Conservation (phyloP, 148 eudicot genomes). For the Rheum nobile region DNA sequence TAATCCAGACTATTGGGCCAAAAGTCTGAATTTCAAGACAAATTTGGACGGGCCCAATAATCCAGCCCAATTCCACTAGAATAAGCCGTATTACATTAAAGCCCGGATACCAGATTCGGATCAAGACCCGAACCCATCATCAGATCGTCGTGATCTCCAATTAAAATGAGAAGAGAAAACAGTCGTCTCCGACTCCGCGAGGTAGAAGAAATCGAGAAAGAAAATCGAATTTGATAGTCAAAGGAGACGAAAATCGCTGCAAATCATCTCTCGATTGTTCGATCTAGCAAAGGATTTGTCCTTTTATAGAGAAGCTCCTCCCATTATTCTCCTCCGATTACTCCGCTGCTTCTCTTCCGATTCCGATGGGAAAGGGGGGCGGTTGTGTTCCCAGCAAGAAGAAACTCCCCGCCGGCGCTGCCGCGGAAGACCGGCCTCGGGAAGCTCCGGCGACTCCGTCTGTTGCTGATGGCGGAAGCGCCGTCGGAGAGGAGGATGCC, state of each 20-base stretch:
- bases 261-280: neutral
- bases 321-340: neutral
- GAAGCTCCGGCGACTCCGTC: conserved; percentile 10
- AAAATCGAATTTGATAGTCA: neutral
- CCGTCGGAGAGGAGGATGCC: neutral
- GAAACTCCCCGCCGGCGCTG: conserved; percentile 14
- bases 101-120: neutral
- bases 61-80: neutral
- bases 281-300: neutral
- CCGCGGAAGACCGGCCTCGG: neutral
- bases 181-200: neutral
- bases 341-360: neutral
- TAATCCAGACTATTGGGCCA: neutral
- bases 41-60: neutral
- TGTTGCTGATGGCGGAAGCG: neutral
- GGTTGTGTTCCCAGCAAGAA: conserved; percentile 78
- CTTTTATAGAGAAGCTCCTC: neutral
- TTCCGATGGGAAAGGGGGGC: conserved; percentile 82
- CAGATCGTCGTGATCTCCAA: neutral
- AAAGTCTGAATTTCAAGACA: neutral
- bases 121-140: neutral
- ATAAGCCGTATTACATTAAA: neutral
- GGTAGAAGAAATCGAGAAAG: neutral
- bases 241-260: neutral
- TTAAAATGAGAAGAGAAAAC: neutral